Conservation (phyloP, 2,329 filamentous ascomycete genomes). For the Pestalotiopsis sp. region DNA sequence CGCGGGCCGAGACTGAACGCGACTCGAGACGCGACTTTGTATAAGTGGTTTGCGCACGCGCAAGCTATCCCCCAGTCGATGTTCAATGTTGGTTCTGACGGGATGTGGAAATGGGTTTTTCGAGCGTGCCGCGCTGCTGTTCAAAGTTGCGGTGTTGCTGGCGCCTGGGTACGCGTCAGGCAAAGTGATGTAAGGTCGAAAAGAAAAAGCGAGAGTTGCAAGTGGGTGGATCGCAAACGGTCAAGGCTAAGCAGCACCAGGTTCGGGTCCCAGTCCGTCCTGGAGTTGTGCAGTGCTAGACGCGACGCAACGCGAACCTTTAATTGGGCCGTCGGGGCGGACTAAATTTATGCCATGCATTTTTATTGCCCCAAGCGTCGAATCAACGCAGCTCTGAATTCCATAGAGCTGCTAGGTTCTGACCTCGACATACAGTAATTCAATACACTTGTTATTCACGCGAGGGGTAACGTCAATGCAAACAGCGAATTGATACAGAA, state of each 20-base stretch:
- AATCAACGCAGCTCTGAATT: not conserved
- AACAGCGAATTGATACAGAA: too few relatives aligned
- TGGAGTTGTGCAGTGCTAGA: not conserved
- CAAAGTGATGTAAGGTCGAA: constrained; percentile 1
- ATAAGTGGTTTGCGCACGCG: constrained; percentile 20
- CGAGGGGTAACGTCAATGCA: too few relatives aligned
- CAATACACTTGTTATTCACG: too few relatives aligned
- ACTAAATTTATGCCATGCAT: constrained; percentile 5
- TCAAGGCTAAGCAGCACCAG: not conserved
- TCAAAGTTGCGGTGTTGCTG: constrained; percentile 5
- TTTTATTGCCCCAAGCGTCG: constrained; percentile 10
- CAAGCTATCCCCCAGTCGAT: not conserved
- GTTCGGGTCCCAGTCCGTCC: not conserved
- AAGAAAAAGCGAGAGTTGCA: not conserved
- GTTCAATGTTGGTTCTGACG: not conserved
- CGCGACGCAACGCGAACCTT: constrained; percentile 6
- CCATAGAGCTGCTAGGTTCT: not conserved
- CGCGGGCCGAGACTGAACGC: constrained; percentile 51
- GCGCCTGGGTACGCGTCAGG: not conserved
- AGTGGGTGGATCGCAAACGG: constrained; percentile 1
- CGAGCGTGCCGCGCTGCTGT: not conserved
- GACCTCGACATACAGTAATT: not conserved
- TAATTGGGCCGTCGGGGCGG: constrained; percentile 12
- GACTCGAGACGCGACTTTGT: constrained; percentile 54
- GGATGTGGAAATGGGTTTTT: not conserved